Evolutionary conservation across 1,139 yeast genomes (phyloP), one percentile per base, ranked within the genome.

Genomic region (Taiozyma onychis): DNA sequence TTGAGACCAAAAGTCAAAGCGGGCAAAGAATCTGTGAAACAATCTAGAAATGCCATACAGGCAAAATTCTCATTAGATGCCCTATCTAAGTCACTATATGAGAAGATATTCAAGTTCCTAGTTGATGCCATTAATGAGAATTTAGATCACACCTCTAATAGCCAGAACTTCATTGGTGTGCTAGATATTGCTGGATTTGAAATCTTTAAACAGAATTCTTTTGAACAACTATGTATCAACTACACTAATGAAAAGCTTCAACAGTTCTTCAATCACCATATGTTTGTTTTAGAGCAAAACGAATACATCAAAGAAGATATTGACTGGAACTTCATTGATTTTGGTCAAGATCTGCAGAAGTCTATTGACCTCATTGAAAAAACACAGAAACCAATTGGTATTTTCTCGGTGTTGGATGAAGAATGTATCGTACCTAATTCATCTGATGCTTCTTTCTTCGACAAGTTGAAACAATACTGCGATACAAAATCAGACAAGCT

Each of bases 161-260:
- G 73, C 21, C 67, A 72, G 21, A 81, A 85, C 52, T 91, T 85
- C 59, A 89, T 93, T 59, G 99, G 99, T 2, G 95, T 95, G 3
- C 73, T 93, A 53, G 99, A 93, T 73, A 95, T 93, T 61, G 98
- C 98, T 0, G 99, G 99, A 8, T 95, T 93, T 69, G 99, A 95
- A 70, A 93, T 93, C 52, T 95, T 95, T 65, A 84, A 88, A 51
- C 78, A 79, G 53, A 95, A 95, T 65, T 88, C 97, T 1, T 93
- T 95, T 66, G 99, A 95, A 66, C 99, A 95, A 68, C 76, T 95
- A 44, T 93, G 99, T 69, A 95, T 95, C 65, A 95, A 95, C 64
- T 93, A 88, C 66, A 93, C 99, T 46, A 95, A 95, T 67, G 99
- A 95, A 68, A 90, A 88, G 64, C 74, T 95, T 44, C 99, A 95